These are phyloP conservation scores for Cotoneaster glaucophyllus DNA, from an alignment of 306 rosid genomes.

Conservation along the genomic window DNA sequence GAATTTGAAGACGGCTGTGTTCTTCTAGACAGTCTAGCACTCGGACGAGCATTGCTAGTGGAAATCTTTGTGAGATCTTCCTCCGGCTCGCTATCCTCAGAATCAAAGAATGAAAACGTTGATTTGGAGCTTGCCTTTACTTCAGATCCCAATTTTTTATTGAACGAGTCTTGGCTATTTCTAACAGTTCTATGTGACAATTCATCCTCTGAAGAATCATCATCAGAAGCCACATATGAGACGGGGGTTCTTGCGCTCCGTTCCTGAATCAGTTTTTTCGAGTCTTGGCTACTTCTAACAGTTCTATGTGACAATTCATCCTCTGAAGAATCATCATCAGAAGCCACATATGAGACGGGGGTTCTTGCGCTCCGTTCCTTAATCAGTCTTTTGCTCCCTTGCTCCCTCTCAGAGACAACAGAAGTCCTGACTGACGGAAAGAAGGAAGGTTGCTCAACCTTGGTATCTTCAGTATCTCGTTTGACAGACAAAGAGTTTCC, in stretches of 20 bases:
- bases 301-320: slow-evolving; percentile 21
- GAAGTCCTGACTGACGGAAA: slow-evolving; percentile 27
- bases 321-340: slow-evolving; percentile 25
- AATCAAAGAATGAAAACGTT: slow-evolving; percentile 38
- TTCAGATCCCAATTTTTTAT: slow-evolving; percentile 29
- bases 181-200: slow-evolving; percentile 18
- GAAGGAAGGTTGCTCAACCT: slow-evolving; percentile 37
- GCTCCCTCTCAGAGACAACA: slow-evolving; percentile 18
- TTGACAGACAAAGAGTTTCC: slow-evolving; percentile 22
- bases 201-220: slow-evolving; percentile 21
- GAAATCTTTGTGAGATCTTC: slow-evolving; percentile 39
- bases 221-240: slow-evolving; percentile 30
- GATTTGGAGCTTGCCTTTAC: slow-evolving; percentile 33
- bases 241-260: background rate
- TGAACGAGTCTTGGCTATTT: slow-evolving; percentile 19
- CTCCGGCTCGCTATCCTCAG: slow-evolving; percentile 42
- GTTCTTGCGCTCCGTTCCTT: slow-evolving; percentile 13
- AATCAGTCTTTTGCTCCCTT: slow-evolving; percentile 27
- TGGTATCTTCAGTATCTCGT: slow-evolving; percentile 23
- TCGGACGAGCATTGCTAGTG: slow-evolving; percentile 28
- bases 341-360: slow-evolving; percentile 22
- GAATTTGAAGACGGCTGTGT: slow-evolving; percentile 37
- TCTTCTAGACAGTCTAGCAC: slow-evolving; percentile 52
- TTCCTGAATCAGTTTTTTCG: slow-evolving; percentile 17
- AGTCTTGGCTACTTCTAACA: slow-evolving; percentile 10